Evolutionary conservation across 129 eudicot species (phyloP), one percentile per base, ranked within the genome.

Genomic region (Glebionis coronaria): DNA sequence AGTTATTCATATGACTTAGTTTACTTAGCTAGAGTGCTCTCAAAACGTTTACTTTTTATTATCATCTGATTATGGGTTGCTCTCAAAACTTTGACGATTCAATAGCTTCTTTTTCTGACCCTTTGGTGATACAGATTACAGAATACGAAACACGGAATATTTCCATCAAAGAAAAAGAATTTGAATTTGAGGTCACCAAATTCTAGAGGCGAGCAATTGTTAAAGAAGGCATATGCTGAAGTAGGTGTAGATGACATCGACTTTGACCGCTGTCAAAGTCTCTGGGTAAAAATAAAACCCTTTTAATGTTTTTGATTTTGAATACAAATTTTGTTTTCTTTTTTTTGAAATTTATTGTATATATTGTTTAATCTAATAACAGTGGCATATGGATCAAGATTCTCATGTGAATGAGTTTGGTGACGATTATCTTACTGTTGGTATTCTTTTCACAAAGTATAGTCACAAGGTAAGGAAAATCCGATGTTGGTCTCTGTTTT

Each of bases 201-300:
- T 77, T 70, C 86, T 14, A 93, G 84, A 58, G 99, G 99, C 15
- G 99, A 93, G 73, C 99, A 97, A 0, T 73, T 93, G 38, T 66
- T 93, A 50, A 93, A 93, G 74, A 89, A 89, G 79, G 91, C 79
- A 5, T 78, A 93, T 76, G 97, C 84, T 6, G 99, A 93, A 81
- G 96, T 86, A 79, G 99, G 99, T 10, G 99, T 97, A 10, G 99
- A 93, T 79, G 99, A 93, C 73, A 93, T 93, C 68, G 99, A 93
- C 85, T 93, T 84, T 78, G 99, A 93, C 67, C 92, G 99, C 21
- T 80, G 96, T 67, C 99, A 93, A 60, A 75, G 88, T 67, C 71
- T 77, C 11, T 80, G 84, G 87, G 98, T 92, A 69, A 83, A 68
- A 27, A 58, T 16, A 8, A 56, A 44, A 35, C 56, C 21, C n/a